Base-by-base conservation (phyloP, 345 rosid genomes). In the Erucastrum elatum region DNA sequence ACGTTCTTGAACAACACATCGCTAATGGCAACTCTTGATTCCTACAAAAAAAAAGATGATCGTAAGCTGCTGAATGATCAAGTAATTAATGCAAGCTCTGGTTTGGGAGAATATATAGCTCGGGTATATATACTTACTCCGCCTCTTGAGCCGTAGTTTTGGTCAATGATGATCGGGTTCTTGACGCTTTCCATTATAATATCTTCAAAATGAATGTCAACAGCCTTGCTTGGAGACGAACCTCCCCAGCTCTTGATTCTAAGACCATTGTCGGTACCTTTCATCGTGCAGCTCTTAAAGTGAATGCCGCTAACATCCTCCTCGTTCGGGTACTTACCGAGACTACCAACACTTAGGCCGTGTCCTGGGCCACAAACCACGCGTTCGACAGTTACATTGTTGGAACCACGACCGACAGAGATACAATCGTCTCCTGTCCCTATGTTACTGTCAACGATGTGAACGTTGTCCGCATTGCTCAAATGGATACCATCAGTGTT, bases 201-300 rank as follows among this genome's bases (percentile, higher is more conserved):
- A 10, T 82, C 69, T 70, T 66, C 82, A 9, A 77, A 77, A 0
- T 58, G n/a, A 68, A 82, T 21, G 68, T 74, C 63, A 0, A 8
- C 4, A 53, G 68, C 82, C n/a, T 27, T 53, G 64, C 81, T 73
- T 58, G 79, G 72, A 16, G 0, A 3, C 0, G 84, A 82, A 64
- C 82, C 81, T 55, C 82, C 76, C 84, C 84, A 82, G 6, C 79
- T 82, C 33, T 82, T 82, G 72, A 82, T 77, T 39, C 84, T 82
- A 15, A 72, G 81, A 8, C 84, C 84, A 68, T 81, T 77, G 56
- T 77, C 81, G 0, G 84, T 81, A 0, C 3, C 70, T 3, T 41
- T 1, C 78, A 78, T 74, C 4, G 84, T 82, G 66, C 84, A 82
- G 59, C 75, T 64, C 3, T 0, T 77, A 8, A 82, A 71, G 29